Evolutionary conservation across 1,284 basidiomycete genomes (phyloP).

Genomic region (Meira nashicola): DNA sequence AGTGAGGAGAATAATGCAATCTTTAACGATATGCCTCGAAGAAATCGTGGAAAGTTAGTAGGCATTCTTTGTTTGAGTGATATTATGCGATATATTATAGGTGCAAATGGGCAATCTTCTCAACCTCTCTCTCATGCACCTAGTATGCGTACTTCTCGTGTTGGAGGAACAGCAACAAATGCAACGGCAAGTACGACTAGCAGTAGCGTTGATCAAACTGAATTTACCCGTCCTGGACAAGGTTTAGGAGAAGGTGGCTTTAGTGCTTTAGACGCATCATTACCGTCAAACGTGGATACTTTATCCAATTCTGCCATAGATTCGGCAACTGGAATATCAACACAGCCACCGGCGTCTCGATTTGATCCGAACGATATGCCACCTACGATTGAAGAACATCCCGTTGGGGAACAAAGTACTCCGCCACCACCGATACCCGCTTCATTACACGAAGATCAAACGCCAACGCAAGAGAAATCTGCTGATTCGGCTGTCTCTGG

Average conservation of each 20-base stretch:
- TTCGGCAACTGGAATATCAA: neutral
- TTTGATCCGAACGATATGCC: slow-evolving; percentile 5
- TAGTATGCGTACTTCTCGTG: neutral
- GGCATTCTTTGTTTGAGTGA: slow-evolving; percentile 49
- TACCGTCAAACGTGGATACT: too few species aligned
- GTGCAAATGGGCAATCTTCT: slow-evolving; percentile 14
- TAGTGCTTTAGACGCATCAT: too few species aligned
- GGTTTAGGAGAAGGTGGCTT: neutral
- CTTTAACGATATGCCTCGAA: slow-evolving; percentile 11
- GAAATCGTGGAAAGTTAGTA: slow-evolving; percentile 29
- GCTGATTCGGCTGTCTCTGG: too few species aligned
- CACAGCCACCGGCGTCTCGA: neutral
- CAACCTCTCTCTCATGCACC: neutral
- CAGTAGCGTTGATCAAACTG: neutral
- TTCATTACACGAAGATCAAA: too few species aligned
- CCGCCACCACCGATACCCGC: neutral
- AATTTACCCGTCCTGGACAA: neutral
- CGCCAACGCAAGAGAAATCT: too few species aligned
- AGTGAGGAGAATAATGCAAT: slow-evolving; percentile 30
- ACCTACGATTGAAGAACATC: slow-evolving; percentile 8
- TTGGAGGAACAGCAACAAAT: neutral
- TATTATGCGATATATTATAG: slow-evolving; percentile 47
- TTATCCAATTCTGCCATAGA: neutral
- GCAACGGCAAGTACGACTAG: neutral
- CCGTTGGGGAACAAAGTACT: neutral